These are phyloP conservation scores for Coemansia sp. DNA, from an alignment of 371 early-diverging fungal genomes.

Conservation along the genomic window DNA sequence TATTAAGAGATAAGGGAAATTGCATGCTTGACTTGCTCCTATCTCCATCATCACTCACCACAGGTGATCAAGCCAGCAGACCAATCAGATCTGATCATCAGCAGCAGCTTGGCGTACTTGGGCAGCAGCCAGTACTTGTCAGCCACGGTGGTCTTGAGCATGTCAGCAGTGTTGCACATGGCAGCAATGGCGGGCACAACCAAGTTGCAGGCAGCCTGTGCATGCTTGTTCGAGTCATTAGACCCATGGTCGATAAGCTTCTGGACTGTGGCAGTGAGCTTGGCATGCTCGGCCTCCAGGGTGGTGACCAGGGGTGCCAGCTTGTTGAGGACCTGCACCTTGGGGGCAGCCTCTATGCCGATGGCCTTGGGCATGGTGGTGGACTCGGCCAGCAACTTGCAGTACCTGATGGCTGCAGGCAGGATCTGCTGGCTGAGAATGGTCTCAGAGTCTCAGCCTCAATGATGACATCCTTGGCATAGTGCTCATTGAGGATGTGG, in stretches of 20 bases:
- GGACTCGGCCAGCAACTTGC: slow-evolving; percentile 80
- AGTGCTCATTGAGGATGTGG: slow-evolving; percentile 93
- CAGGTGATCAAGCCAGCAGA: too few species aligned
- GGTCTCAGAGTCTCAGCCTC: slow-evolving; percentile 89
- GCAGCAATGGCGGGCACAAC: slow-evolving; percentile 72
- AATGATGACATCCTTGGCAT: slow-evolving; percentile 91
- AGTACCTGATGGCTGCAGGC: slow-evolving; percentile 86
- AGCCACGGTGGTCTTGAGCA: slow-evolving; percentile 73
- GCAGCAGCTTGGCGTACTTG: slow-evolving; percentile 93
- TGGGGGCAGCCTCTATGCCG: slow-evolving; percentile 63
- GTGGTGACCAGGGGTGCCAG: slow-evolving; percentile 63
- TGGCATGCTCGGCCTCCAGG: slow-evolving; percentile 58
- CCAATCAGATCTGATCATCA: slow-evolving; percentile 57
- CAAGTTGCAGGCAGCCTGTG: slow-evolving; percentile 59
- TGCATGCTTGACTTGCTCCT: too few species aligned
- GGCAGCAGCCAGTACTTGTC: slow-evolving; percentile 95
- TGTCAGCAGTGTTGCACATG: slow-evolving; percentile 73
- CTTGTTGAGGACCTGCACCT: slow-evolving; percentile 66
- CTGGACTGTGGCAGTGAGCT: slow-evolving; percentile 3
- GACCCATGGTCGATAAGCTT: too few species aligned
- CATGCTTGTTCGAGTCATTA: slow-evolving; percentile 56
- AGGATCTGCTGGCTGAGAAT: slow-evolving; percentile 82
- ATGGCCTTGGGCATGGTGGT: slow-evolving; percentile 65
- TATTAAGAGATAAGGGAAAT: background rate
- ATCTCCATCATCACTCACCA: too few species aligned